phyloP scores from a whole-genome alignment of 257 asterid species.

The Penstemon newberryi region DNA sequence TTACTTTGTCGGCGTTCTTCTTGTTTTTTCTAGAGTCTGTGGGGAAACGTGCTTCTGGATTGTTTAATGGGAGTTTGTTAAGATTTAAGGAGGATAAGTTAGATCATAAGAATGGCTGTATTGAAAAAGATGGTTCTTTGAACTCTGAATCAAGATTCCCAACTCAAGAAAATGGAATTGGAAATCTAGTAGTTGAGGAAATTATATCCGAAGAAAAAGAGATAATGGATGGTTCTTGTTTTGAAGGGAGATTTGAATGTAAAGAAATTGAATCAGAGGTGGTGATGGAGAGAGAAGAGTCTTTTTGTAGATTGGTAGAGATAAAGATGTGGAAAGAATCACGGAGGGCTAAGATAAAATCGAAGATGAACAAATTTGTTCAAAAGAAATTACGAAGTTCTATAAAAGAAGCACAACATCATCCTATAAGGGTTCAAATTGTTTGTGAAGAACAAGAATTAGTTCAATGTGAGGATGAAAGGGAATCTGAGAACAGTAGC shows the following conservation, averaged over 20 bases:
- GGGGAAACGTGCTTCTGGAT: constrained; percentile 25
- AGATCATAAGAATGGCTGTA: constrained; percentile 9
- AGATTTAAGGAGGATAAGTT: constrained; percentile 22
- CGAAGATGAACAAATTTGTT: constrained; percentile 52
- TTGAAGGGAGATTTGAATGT: constrained; percentile 1
- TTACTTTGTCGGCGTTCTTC: constrained; percentile 65
- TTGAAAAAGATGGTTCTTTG: constrained; percentile 4
- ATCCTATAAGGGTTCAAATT: constrained; percentile 6
- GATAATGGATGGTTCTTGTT: constrained; percentile 16
- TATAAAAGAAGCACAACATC: constrained; percentile 25
- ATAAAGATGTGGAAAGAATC: constrained; percentile 35
- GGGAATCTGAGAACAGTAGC: constrained; percentile 18
- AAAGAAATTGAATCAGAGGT: constrained; percentile 30
- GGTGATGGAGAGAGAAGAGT: constrained; percentile 33
- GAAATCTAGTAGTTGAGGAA: constrained; percentile 21
- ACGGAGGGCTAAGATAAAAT: constrained; percentile 44
- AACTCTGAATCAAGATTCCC: constrained; percentile 12
- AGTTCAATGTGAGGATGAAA: background rate
- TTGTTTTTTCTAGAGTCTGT: constrained; percentile 50
- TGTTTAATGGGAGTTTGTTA: constrained; percentile 20
- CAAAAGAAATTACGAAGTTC: constrained; percentile 39
- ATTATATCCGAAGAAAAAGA: constrained; percentile 34
- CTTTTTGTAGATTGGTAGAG: constrained; percentile 25
- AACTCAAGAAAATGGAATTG: constrained; percentile 29
- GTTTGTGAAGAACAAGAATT: constrained; percentile 21